Base-by-base conservation (phyloP, 176 grass and related monocot species). In the Carex parvula region DNA sequence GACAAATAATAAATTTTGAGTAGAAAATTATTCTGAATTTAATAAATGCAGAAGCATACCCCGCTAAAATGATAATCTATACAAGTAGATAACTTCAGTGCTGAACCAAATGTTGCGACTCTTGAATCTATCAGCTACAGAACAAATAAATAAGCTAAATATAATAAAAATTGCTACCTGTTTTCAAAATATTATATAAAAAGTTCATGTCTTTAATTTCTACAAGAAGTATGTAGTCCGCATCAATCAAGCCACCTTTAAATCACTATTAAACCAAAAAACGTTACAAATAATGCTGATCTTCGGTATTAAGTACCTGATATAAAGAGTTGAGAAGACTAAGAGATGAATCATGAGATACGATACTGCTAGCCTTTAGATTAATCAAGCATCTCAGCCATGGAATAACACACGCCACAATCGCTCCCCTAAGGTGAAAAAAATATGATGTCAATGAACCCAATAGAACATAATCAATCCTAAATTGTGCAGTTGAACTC, bases 101-200 rank as follows among this genome's bases (percentile, higher is more conserved):
- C 87, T 42, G 89, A 88, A 79, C 87, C 84, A 84, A 91, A 97
- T 37, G 92, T 98, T 69, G 89, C 94, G 22, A 90, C 89, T 69
- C 92, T 94, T 84, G 95, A 89, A 79, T 94, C 92, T 88, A 98
- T 94, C 79, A 98, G 84, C 95, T 98, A 69, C 53, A 88, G 10
- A 50, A 79, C 46, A 58, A 60, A 18, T 78, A 46, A 66, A 82
- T 22, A 82, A 22, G 79, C 30, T 50, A 48, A 81, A 63, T 65
- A n/a, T 65, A 64, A 82, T 24, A 46, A 54, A 61, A 62, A 21
- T 6, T 62, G 35, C 11, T 53, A 41, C 16, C 53, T 78, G 26
- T 64, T 64, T 52, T 24, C 79, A 39, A 81, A 56, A 41, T 41
- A 81, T 18, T 6, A 48, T 64, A 37, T 42, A 59, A 58, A 39